These are phyloP conservation scores for Clarkia xantiana DNA, from an alignment of 345 rosid species.

Conservation along the genomic window DNA sequence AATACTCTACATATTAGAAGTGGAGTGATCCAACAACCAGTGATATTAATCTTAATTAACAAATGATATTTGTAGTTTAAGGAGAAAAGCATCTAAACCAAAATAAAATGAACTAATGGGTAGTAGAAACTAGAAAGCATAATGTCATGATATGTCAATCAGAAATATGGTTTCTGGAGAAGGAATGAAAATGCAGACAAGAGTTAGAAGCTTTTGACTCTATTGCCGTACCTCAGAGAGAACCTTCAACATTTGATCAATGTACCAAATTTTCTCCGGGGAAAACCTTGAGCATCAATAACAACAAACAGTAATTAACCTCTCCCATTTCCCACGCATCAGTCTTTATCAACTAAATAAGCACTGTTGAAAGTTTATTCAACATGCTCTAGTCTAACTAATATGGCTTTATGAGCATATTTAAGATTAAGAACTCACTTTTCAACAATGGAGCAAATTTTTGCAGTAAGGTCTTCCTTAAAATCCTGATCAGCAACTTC, in stretches of 20 bases:
- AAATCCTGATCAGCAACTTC: conserved; percentile 94
- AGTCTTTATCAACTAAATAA: no score
- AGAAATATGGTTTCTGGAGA: no score
- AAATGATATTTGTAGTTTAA: no score
- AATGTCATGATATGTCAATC: not conserved
- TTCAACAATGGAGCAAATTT: conserved; percentile 90
- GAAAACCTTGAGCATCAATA: conserved; percentile 58
- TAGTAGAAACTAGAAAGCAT: not conserved
- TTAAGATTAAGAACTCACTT: conserved; percentile 41
- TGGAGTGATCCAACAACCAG: no score
- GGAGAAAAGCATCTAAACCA: no score
- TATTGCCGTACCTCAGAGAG: conserved; percentile 62
- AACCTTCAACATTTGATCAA: conserved; percentile 99
- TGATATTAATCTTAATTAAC: no score
- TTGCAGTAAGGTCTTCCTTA: conserved; percentile 95
- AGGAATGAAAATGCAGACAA: not conserved
- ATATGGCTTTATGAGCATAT: no score
- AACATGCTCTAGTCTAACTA: no score
- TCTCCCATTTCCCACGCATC: no score
- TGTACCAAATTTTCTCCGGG: conserved; percentile 91
- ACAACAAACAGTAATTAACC: not conserved
- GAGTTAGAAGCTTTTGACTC: conserved; percentile 5
- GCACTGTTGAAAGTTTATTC: no score
- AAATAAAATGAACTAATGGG: no score
- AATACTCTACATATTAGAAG: no score